A percentile compares a stretch with the other conserved stretches of the same genome.
Evolutionary conservation across 2,329 filamentous ascomycete genomes (phyloP).

Genomic region (Alternaria consortialis): DNA sequence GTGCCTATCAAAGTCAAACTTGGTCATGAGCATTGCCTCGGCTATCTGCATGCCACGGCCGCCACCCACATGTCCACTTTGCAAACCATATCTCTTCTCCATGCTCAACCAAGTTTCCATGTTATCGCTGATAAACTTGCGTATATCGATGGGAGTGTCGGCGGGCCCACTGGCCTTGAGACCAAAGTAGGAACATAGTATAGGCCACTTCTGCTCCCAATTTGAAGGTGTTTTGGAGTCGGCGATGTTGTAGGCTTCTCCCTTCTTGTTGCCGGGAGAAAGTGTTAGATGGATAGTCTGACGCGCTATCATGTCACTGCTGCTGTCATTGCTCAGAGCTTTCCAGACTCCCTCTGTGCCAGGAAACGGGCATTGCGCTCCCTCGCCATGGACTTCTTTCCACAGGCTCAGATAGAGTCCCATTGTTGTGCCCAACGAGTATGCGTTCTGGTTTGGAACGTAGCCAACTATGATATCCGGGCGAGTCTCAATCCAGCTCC

Average conservation of each 20-base stretch:
- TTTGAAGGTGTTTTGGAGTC: conserved; percentile 48
- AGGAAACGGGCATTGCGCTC: conserved; percentile 51
- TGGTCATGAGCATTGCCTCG: conserved; percentile 55
- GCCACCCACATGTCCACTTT: conserved; percentile 51
- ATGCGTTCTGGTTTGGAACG: conserved; percentile 53
- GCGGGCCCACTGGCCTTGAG: conserved; percentile 50
- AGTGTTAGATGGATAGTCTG: conserved; percentile 54
- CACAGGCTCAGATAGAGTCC: conserved; percentile 52
- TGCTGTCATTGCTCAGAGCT: conserved; percentile 50
- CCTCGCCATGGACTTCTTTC: conserved; percentile 50
- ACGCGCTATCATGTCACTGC: conserved; percentile 53
- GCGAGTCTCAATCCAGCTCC: conserved; percentile 53
- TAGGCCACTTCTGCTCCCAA: conserved; percentile 58
- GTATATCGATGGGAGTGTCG: conserved; percentile 31
- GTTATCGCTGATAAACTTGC: conserved; percentile 41
- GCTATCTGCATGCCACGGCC: conserved; percentile 50
- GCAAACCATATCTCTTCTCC: conserved; percentile 42
- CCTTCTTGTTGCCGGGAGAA: conserved; percentile 46
- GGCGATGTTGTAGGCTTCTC: conserved; percentile 55
- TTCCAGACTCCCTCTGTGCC: conserved; percentile 50
- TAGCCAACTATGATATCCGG: conserved; percentile 56
- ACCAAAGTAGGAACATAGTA: conserved; percentile 57
- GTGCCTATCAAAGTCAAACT: conserved; percentile 58
- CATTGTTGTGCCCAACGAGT: conserved; percentile 47
- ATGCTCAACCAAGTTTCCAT: conserved; percentile 32